A percentile compares a stretch with the other conserved stretches of the same genome.
These are phyloP conservation scores for Vicia sativa DNA, from an alignment of 306 rosid genomes.

Conservation along the genomic window DNA sequence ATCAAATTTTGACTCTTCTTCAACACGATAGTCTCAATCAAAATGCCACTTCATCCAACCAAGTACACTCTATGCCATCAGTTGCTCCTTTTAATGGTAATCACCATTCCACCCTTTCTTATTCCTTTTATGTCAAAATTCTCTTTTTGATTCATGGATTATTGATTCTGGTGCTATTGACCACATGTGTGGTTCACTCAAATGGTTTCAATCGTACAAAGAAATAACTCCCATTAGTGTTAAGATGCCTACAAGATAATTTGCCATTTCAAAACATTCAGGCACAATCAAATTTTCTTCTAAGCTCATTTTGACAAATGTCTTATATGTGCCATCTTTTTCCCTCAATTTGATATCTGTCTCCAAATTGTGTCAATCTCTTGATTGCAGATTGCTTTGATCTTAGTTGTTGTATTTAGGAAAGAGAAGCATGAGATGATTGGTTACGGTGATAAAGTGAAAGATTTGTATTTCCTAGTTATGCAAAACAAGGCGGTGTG, in stretches of 20 bases:
- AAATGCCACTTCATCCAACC: background rate
- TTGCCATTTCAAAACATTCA: background rate
- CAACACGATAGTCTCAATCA: background rate
- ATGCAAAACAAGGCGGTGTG: no score
- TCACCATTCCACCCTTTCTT: no score
- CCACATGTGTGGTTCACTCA: background rate
- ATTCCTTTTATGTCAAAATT: background rate
- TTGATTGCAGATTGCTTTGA: no score
- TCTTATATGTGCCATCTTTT: no score
- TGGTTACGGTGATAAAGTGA: background rate
- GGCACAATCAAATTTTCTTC: background rate
- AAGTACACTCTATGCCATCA: no score
- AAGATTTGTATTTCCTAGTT: background rate
- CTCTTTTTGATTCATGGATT: background rate
- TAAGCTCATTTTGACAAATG: no score
- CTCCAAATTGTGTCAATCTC: no score
- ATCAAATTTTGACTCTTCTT: background rate
- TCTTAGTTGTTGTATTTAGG: background rate
- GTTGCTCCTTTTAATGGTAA: no score
- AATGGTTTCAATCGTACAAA: background rate
- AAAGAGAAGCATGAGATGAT: background rate
- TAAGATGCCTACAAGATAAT: background rate
- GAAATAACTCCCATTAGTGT: background rate
- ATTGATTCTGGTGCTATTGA: background rate
- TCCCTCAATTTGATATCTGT: no score